phyloP scores from a whole-genome alignment of 169 alveolate genomes.

The Neospora caninum region DNA sequence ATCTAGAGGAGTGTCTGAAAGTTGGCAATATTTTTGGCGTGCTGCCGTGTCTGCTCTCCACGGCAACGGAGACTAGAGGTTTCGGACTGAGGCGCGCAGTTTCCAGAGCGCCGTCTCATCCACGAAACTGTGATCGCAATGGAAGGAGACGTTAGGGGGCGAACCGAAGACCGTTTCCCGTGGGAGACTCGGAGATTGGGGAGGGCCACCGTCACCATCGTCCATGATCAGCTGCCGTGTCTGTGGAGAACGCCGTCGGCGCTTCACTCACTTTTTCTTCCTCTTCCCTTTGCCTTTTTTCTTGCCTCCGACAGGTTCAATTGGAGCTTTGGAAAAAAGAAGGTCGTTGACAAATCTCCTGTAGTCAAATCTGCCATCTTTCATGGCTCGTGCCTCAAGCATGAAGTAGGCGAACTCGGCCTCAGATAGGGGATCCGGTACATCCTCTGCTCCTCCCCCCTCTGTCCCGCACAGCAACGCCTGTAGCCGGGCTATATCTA shows the following conservation, averaged over 20 bases:
- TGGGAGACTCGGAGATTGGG: too few relatives aligned
- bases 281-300: neutral
- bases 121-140: too few relatives aligned
- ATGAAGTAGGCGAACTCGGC: slow-evolving; percentile 11
- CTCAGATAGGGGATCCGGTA: neutral
- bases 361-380: slow-evolving; percentile 30
- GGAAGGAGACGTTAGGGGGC: too few relatives aligned
- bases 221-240: too few relatives aligned
- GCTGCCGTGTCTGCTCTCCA: too few relatives aligned
- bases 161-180: too few relatives aligned
- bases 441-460: slow-evolving; percentile 11
- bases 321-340: neutral
- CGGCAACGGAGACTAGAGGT: too few relatives aligned
- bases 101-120: too few relatives aligned
- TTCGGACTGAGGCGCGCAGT: too few relatives aligned
- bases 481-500: neutral
- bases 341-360: neutral
- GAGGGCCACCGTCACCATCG: too few relatives aligned
- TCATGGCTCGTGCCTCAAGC: slow-evolving; percentile 15
- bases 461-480: slow-evolving; percentile 22
- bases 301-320: slow-evolving; percentile 10
- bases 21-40: too few relatives aligned
- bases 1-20: too few relatives aligned
- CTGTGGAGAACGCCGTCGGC: neutral
- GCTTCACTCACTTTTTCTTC: neutral